A percentile compares a stretch with the other conserved stretches of the same genome.
phyloP scores from a whole-genome alignment of 805 yeast species.

The Yamadazyma sp. region DNA sequence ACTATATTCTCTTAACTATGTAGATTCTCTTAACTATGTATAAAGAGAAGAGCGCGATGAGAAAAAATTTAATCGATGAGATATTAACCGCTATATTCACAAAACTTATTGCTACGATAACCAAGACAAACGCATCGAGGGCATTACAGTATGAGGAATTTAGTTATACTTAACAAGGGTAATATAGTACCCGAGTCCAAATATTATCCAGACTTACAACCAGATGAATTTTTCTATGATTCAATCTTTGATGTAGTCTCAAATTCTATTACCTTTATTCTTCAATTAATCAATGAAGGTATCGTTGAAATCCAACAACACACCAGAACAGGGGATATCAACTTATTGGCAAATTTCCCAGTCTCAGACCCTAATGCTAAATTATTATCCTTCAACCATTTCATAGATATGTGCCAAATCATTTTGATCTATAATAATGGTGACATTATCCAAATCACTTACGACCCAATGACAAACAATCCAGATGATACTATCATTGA shows the following conservation, averaged over 20 bases:
- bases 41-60: too few relatives aligned
- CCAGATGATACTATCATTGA: slow-evolving; percentile 59
- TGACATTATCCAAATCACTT: slow-evolving; percentile 67
- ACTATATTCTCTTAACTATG: too few relatives aligned
- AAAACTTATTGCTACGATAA: too few relatives aligned
- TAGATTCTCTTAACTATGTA: too few relatives aligned
- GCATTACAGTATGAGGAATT: slow-evolving; percentile 57
- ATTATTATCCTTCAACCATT: slow-evolving; percentile 59
- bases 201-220: slow-evolving; percentile 63
- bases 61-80: too few relatives aligned
- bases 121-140: too few relatives aligned
- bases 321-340: slow-evolving; percentile 57
- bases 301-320: slow-evolving; percentile 75
- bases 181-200: slow-evolving; percentile 48
- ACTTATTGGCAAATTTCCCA: slow-evolving; percentile 61
- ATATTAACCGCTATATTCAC: too few relatives aligned
- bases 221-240: slow-evolving; percentile 21
- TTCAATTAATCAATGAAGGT: slow-evolving; percentile 52
- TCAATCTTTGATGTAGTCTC: slow-evolving; percentile 69
- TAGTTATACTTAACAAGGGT: slow-evolving; percentile 54
- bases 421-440: slow-evolving; percentile 71
- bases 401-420: slow-evolving; percentile 64
- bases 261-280: slow-evolving; percentile 66
- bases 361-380: slow-evolving; percentile 30
- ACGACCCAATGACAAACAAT: slow-evolving; percentile 45